These are phyloP conservation scores for Populus simonii DNA, from an alignment of 345 rosid genomes.

Conservation along the genomic window DNA sequence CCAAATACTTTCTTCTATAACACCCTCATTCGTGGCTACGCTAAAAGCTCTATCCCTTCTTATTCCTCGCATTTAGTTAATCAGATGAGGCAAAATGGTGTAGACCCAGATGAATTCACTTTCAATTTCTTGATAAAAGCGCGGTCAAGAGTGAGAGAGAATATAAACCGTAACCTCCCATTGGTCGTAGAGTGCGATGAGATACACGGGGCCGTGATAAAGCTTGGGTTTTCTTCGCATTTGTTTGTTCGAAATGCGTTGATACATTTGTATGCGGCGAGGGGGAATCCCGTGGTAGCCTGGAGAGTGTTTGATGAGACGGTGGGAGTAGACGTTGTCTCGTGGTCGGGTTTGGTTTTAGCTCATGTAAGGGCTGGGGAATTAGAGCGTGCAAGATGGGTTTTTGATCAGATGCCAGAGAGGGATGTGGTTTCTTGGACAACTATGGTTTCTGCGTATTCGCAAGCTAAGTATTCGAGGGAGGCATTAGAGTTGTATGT, in stretches of 20 bases:
- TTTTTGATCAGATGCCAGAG: constrained; percentile 32
- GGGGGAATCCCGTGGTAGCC: constrained; percentile 12
- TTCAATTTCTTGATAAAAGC: constrained; percentile 31
- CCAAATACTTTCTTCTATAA: constrained; percentile 28
- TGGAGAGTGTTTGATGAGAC: constrained; percentile 24
- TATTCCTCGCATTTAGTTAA: constrained; percentile 12
- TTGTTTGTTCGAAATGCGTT: constrained; percentile 31
- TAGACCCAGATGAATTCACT: constrained; percentile 27
- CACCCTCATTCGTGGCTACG: constrained; percentile 29
- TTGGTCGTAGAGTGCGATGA: constrained; percentile 13
- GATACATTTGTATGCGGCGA: constrained; percentile 31
- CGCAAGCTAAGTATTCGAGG: constrained; percentile 14
- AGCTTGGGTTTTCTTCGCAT: constrained; percentile 28
- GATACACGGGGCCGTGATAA: constrained; percentile 28
- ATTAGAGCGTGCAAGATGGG: constrained; percentile 22
- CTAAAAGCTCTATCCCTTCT: constrained; percentile 20
- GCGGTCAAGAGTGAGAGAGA: constrained; percentile 17
- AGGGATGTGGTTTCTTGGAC: constrained; percentile 34
- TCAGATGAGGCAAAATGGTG: constrained; percentile 24
- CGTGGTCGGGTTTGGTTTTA: constrained; percentile 31
- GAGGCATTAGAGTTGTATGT: constrained; percentile 24
- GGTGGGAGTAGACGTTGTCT: constrained; percentile 19
- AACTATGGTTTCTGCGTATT: constrained; percentile 25
- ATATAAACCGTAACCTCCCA: not conserved
- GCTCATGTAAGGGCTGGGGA: constrained; percentile 22